Base-by-base conservation (phyloP, 1,139 yeast genomes). In the Diutina sp. region DNA sequence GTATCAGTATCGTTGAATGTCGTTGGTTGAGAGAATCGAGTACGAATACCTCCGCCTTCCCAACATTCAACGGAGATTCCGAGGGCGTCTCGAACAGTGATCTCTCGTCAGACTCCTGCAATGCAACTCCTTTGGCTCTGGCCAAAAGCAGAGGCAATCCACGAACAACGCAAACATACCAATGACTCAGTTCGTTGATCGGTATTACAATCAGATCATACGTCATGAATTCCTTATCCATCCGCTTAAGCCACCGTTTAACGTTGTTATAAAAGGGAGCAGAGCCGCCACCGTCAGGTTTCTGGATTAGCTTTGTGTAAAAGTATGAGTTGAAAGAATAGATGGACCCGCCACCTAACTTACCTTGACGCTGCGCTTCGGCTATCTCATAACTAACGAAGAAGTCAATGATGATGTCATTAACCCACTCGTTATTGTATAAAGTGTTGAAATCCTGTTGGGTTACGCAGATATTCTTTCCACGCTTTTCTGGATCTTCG, bases 261-360 rank as follows among this genome's bases (percentile, higher is more conserved):
- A 91, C 85, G 62, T 85, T 87, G 1, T 72, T 73, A 66, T 86
- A 90, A 58, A 79, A 80, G 58, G 77, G 64, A 0, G 67, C 64
- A 35, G 45, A 56, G 5, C 60, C 59, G 38, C 62, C 64, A 11
- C 48, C 55, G 18, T 60, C 62, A 1, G 54, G n/a, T 16, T 55
- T 56, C 7, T 71, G 74, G 57, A 77, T 74, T 52, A 90, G 72
- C 64, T 84, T 85, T 1, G 87, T 80, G 70, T 80, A 93, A 67
- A 95, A 91, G 66, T 89, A 95, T 0, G 97, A 87, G 64, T 90
- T 89, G 68, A 93, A 82, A 2, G 90, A 77, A 65, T 84, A 81
- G 1, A 85, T 78, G 3, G 71, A 73, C 1, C 64, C 58, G 5
- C 66, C 61, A 12, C 57, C 56, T 14, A 73, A 57, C 6, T 61